A percentile compares a stretch with the other conserved stretches of the same genome.
phyloP scores from a whole-genome alignment of 2,329 filamentous ascomycete genomes.

The Neopestalotiopsis sp. region DNA sequence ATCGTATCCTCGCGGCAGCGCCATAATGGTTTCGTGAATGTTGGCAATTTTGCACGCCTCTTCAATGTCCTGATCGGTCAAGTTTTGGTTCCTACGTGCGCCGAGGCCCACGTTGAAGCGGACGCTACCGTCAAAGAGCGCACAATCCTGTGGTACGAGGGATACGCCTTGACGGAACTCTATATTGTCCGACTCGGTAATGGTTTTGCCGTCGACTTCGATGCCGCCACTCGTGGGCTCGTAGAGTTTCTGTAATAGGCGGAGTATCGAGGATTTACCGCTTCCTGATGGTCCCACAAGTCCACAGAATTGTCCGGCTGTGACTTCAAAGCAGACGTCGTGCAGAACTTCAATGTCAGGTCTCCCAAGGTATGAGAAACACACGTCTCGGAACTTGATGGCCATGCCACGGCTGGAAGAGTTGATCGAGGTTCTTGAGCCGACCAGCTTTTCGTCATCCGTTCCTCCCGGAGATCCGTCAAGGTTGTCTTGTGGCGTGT shows the following conservation, averaged over 20 bases:
- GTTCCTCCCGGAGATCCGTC: not conserved
- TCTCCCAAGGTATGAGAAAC: constrained; percentile 70
- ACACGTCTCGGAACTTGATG: constrained; percentile 62
- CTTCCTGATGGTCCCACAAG: constrained; percentile 70
- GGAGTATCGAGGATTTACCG: constrained; percentile 70
- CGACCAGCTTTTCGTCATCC: not conserved
- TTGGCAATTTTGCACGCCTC: constrained; percentile 62
- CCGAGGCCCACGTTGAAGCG: constrained; percentile 46
- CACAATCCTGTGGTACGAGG: constrained; percentile 45
- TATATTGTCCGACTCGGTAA: constrained; percentile 22
- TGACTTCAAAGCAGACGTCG: constrained; percentile 60
- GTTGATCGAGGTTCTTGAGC: constrained; percentile 19
- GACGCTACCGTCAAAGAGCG: constrained; percentile 46
- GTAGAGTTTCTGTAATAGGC: constrained; percentile 58
- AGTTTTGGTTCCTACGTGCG: constrained; percentile 48
- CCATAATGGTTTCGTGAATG: constrained; percentile 61
- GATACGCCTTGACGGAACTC: constrained; percentile 43
- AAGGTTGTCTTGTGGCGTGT: not conserved
- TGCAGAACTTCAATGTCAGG: constrained; percentile 62
- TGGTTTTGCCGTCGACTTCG: constrained; percentile 43
- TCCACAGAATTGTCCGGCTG: constrained; percentile 65
- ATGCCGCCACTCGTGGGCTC: constrained; percentile 45
- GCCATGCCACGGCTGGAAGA: constrained; percentile 44
- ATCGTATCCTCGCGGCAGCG: constrained; percentile 52
- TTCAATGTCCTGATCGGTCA: constrained; percentile 54